Evolutionary conservation across 371 early-diverging fungal genomes (phyloP).

Genomic region (Gilbertella persicaria): DNA sequence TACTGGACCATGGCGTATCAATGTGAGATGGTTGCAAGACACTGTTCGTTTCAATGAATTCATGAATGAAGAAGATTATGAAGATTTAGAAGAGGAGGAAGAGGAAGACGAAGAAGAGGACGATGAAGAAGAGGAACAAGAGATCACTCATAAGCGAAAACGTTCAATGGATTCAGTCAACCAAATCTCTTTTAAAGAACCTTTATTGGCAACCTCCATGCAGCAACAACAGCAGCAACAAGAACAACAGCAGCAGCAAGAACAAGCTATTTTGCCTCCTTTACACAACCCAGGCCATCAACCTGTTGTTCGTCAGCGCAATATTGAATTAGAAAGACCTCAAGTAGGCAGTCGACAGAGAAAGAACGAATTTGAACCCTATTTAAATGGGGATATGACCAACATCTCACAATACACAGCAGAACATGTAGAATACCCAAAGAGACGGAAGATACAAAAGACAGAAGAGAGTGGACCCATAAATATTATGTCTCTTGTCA

Average conservation of each 20-base stretch:
- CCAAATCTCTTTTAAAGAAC: not conserved
- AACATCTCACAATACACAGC: conserved; percentile 59
- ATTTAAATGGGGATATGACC: conserved; percentile 63
- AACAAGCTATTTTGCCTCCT: not conserved
- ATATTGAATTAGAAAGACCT: conserved; percentile 47
- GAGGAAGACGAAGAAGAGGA: conserved; percentile 26
- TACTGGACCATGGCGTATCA: conserved; percentile 69
- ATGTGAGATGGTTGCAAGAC: conserved; percentile 77
- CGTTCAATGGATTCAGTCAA: not conserved
- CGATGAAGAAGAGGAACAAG: conserved; percentile 14
- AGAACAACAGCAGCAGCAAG: not conserved
- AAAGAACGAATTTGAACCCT: conserved; percentile 70
- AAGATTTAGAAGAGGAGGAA: conserved; percentile 33
- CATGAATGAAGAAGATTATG: conserved; percentile 83
- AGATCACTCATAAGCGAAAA: conserved; percentile 6
- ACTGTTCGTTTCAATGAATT: conserved; percentile 73
- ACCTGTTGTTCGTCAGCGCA: conserved; percentile 37
- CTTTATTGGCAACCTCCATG: not conserved
- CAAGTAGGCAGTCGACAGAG: conserved; percentile 52
- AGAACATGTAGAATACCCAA: conserved; percentile 36
- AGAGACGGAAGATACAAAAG: conserved; percentile 4
- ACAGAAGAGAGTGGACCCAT: conserved; percentile 9
- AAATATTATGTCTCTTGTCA: conserved; percentile 11
- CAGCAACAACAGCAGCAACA: conserved; percentile 1
- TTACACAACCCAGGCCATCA: conserved; percentile 29